phyloP scores from a whole-genome alignment of 192 early-diverging fungal species.

The Coemansia sp. region DNA sequence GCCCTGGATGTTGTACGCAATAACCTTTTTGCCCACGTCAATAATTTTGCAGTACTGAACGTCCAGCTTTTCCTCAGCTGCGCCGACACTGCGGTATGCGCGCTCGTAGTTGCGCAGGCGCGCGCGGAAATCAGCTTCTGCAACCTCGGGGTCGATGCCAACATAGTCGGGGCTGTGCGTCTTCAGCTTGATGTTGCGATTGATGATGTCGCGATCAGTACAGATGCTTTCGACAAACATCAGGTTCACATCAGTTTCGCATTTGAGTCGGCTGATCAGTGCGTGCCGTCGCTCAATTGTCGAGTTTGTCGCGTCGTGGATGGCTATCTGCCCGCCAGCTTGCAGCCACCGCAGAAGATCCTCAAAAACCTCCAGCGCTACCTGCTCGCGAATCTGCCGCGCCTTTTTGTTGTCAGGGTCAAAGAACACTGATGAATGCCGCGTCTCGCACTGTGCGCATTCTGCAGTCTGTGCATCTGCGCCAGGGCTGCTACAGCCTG shows the following conservation, averaged over 20 bases:
- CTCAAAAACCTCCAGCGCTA: slow-evolving; percentile 89
- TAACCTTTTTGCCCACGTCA: slow-evolving; percentile 95
- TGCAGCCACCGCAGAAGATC: slow-evolving; percentile 90
- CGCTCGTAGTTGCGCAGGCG: slow-evolving; percentile 91
- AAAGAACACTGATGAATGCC: slow-evolving; percentile 88
- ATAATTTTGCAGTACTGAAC: slow-evolving; percentile 93
- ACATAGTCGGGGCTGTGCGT: slow-evolving; percentile 93
- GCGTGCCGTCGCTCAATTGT: slow-evolving; percentile 73
- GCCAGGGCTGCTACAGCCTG: slow-evolving; percentile 37
- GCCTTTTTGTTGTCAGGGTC: slow-evolving; percentile 85
- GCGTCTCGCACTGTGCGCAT: slow-evolving; percentile 39
- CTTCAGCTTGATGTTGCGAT: slow-evolving; percentile 86
- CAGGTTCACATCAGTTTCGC: slow-evolving; percentile 65
- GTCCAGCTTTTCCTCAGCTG: slow-evolving; percentile 78
- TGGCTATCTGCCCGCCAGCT: slow-evolving; percentile 82
- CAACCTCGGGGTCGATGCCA: slow-evolving; percentile 74
- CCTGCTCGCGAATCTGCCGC: slow-evolving; percentile 73
- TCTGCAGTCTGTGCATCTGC: slow-evolving; percentile 1
- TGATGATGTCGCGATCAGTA: slow-evolving; percentile 64
- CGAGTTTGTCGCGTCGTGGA: slow-evolving; percentile 96
- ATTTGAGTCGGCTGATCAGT: slow-evolving; percentile 61
- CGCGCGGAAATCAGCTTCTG: slow-evolving; percentile 81
- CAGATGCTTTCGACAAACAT: slow-evolving; percentile 87
- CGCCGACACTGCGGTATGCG: slow-evolving; percentile 82
- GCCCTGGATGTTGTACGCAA: slow-evolving; percentile 92